phyloP scores from a whole-genome alignment of 106 monocot species.

The Allium sativum region DNA sequence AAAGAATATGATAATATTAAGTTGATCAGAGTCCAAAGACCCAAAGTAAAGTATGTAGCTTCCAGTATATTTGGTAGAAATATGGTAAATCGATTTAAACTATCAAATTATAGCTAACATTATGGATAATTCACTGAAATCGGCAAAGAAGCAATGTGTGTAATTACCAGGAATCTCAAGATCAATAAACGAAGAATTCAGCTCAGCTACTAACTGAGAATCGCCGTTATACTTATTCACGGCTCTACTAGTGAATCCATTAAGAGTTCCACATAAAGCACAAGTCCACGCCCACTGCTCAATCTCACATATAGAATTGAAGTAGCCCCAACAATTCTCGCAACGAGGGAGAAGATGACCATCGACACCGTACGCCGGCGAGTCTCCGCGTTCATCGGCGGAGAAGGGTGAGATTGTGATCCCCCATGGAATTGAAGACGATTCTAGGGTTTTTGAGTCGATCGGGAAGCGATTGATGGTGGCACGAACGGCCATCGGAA shows the following conservation, averaged over 20 bases:
- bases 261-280: slow-evolving; percentile 69
- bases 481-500: slow-evolving; percentile 45
- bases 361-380: slow-evolving; percentile 34
- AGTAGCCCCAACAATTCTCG: slow-evolving; percentile 94
- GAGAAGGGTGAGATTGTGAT: slow-evolving; percentile 79
- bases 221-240: slow-evolving; percentile 42
- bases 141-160: no score
- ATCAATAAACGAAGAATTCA: slow-evolving; percentile 88
- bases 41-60: no score
- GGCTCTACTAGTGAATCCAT: slow-evolving; percentile 47
- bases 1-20: no score
- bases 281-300: slow-evolving; percentile 95
- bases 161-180: slow-evolving; percentile 54
- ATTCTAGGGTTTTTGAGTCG: slow-evolving; percentile 50
- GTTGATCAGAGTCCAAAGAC: no score
- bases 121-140: no score
- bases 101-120: no score
- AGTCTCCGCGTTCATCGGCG: slow-evolving; percentile 49
- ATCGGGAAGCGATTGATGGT: slow-evolving; percentile 70
- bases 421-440: slow-evolving; percentile 81
- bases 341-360: slow-evolving; percentile 82
- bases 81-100: no score
- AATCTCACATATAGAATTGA: slow-evolving; percentile 84
- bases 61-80: no score
- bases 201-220: slow-evolving; percentile 44